These are phyloP conservation scores for Magnaporthales sp. DNA, from an alignment of 2,329 filamentous ascomycete species.

Conservation along the genomic window DNA sequence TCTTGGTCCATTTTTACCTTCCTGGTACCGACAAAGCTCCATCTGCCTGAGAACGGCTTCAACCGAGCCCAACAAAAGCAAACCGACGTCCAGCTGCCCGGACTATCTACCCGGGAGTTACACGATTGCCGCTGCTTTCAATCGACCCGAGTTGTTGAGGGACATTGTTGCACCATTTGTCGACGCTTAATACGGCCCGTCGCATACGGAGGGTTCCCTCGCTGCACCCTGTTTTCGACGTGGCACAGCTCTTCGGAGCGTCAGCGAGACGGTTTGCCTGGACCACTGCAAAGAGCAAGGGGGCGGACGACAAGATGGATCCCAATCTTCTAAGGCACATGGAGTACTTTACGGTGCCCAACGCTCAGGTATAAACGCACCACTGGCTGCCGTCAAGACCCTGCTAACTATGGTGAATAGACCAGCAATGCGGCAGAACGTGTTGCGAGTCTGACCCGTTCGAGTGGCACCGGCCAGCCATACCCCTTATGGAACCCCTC, in stretches of 20 bases:
- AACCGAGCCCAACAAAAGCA: neutral
- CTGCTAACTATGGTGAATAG: slow-evolving; percentile 11
- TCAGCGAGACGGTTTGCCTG: neutral
- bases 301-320: slow-evolving; percentile 25
- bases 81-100: neutral
- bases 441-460: slow-evolving; percentile 17
- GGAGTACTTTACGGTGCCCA: slow-evolving; percentile 30
- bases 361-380: slow-evolving; percentile 22
- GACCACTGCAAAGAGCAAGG: neutral
- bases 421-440: slow-evolving; percentile 24
- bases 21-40: neutral
- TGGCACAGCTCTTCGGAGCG: neutral
- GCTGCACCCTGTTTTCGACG: neutral
- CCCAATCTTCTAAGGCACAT: slow-evolving; percentile 26
- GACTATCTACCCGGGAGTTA: neutral
- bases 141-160: neutral
- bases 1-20: neutral
- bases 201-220: neutral
- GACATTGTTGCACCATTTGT: neutral
- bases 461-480: slow-evolving; percentile 10
- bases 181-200: neutral
- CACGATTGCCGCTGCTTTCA: neutral
- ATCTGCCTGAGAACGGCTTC: neutral
- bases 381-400: neutral
- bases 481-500: slow-evolving; percentile 23